Evolutionary conservation across 1,284 basidiomycete genomes (phyloP), one percentile per base, ranked within the genome.

Genomic region (Dichomitus squalens): DNA sequence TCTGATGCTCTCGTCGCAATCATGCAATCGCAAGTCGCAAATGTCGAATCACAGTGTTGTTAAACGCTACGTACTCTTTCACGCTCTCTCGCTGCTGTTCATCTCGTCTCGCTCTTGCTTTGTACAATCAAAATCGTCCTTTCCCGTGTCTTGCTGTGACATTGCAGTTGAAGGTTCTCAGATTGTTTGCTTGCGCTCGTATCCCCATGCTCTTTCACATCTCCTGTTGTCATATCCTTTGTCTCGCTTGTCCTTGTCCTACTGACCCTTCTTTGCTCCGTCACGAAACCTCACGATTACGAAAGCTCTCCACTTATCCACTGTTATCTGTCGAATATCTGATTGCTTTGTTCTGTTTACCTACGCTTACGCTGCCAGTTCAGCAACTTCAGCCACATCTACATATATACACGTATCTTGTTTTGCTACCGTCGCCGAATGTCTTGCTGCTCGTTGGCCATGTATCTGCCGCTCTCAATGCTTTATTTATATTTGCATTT

Each of bases 1-100:
- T 56, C 11, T 60, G 41, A 60, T 41, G 53, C 61, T 56, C 20
- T 57, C 58, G 33, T 23, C 48, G 53, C 52, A 53, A 18, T 34
- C 27, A 40, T 29, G 29, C 41, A 47, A 31, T 47, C 20, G 44
- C 44, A 47, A 33, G 16, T 46, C 36, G 46, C 46, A 49, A 27
- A 29, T 27, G n/a, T 3, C 31, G 9, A 27, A 47, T 31, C n/a
- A 33, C 44, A 11, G 12, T 47, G 5, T 47, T 29, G 44, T 29
- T 47, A 11, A 31, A 7, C 31, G 29, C 18, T 14, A 47, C 35
- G 29, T 47, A 20, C 29, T 18, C 44, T 9, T 21, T 47, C 29
- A n/a, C n/a, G n/a, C 29, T 5, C 29, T 31, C 29, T 36, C 14
- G 33, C 33, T 36, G 7, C 36, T 20, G 27, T 31, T n/a, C n/a